Base-by-base conservation (phyloP, 306 rosid species). In the Acacia crassicarpa region DNA sequence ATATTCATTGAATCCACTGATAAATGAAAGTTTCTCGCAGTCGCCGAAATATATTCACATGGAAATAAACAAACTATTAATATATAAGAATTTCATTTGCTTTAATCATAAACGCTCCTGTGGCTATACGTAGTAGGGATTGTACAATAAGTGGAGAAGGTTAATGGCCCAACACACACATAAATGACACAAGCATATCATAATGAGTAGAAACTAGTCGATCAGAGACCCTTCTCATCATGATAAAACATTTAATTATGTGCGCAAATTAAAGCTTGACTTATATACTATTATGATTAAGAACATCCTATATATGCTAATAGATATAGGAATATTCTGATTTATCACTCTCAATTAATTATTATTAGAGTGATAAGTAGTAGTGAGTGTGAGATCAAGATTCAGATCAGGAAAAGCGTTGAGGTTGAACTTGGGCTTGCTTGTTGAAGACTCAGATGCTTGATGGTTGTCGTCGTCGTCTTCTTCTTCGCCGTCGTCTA, bases 351-450 rank as follows among this genome's bases (percentile, higher is more conserved):
- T 20, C 62, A 7, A 53, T 56, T n/a, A 56, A 58, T 22, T 14
- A 20, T 32, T 46, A 30, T 10, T 4, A 10, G 46, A 73, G 46
- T 4, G 40, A 17, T 33, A 8, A 33, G 38, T 7, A 61, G 78
- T 22, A 27, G 51, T 32, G 14, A 81, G 84, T 38, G 82, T 74
- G 54, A 86, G 87, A 32, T 86, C 89, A 61, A 86, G 89, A 76
- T 86, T 86, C 77, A 86, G 67, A 69, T 80, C 85, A 5, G 86
- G 86, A 53, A 86, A 75, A 32, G 16, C 46, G 62, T 40, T 72
- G 20, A 32, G 38, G 77, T 74, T 59, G 81, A 72, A 68, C 4
- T 19, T 2, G 12, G 15, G 11, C 65, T 14, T 70, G 13, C 79
- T 19, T 48, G 69, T 30, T 20, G 73, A 43, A 19, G 49, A 46